Conservation (phyloP, 2,329 filamentous ascomycete genomes). For the Trichoderma sp. region DNA sequence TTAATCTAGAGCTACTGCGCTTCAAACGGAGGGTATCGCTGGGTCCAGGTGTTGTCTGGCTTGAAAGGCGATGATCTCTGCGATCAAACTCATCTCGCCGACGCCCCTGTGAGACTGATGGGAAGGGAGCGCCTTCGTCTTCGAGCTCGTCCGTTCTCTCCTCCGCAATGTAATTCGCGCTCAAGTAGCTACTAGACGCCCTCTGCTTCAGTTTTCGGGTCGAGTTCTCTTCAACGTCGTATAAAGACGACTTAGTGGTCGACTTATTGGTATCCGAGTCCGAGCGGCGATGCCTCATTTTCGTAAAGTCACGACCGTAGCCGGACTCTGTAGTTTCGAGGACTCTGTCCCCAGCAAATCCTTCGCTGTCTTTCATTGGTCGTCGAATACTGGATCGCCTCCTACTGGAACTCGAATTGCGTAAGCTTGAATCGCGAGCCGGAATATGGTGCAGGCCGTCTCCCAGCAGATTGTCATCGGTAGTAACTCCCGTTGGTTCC, state of each 20-base stretch:
- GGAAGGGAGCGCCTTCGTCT: constrained; percentile 70
- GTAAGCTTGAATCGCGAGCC: constrained; percentile 66
- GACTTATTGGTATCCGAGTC: constrained; percentile 24
- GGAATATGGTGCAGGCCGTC: constrained; percentile 60
- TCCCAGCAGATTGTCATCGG: constrained; percentile 29
- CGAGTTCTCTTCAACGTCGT: constrained; percentile 28
- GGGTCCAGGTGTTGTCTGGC: constrained; percentile 52
- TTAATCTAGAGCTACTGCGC: constrained; percentile 59
- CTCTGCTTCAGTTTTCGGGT: constrained; percentile 29
- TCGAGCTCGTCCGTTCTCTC: constrained; percentile 35
- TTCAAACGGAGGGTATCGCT: constrained; percentile 50
- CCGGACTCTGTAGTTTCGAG: constrained; percentile 45
- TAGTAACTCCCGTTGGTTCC: constrained; percentile 44
- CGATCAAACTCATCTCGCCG: constrained; percentile 53
- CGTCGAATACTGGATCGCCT: constrained; percentile 56
- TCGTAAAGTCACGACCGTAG: constrained; percentile 28
- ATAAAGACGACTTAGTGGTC: constrained; percentile 18
- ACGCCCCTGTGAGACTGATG: constrained; percentile 64
- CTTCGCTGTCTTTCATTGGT: constrained; percentile 51
- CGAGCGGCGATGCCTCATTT: constrained; percentile 28
- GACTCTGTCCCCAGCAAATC: constrained; percentile 42
- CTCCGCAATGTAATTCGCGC: constrained; percentile 37
- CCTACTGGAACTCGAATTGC: constrained; percentile 55
- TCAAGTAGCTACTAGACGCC: constrained; percentile 31
- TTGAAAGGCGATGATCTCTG: constrained; percentile 48